A percentile compares a stretch with the other conserved stretches of the same genome.
These are phyloP conservation scores for Geotrichum bryndzae DNA, from an alignment of 1,139 yeast species.

Conservation along the genomic window DNA sequence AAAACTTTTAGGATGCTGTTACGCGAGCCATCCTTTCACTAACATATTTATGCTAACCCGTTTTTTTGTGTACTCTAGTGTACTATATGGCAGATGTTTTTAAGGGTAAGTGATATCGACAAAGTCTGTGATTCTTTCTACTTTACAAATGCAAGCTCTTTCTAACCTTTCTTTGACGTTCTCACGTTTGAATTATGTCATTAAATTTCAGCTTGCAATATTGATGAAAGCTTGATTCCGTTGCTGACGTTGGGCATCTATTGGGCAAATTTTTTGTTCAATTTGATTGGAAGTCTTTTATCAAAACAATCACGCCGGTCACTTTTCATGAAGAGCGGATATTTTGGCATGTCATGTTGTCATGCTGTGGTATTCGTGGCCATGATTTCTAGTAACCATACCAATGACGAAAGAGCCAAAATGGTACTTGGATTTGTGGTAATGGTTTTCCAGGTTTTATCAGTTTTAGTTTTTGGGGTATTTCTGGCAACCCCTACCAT, in stretches of 20 bases:
- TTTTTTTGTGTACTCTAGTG: constrained; percentile 42
- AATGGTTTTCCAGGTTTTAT: constrained; percentile 44
- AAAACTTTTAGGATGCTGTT: background rate
- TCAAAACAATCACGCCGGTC: constrained; percentile 41
- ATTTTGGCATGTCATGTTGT: constrained; percentile 38
- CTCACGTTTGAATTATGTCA: constrained; percentile 2
- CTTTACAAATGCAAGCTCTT: too few species aligned
- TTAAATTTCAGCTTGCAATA: constrained; percentile 22
- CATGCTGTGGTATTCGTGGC: constrained; percentile 37
- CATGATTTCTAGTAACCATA: constrained; percentile 20
- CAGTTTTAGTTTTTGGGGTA: constrained; percentile 47
- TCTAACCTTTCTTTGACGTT: background rate
- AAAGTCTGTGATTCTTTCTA: background rate
- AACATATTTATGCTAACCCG: constrained; percentile 31
- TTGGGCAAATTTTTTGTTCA: constrained; percentile 32
- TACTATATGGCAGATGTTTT: constrained; percentile 25
- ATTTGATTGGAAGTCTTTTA: constrained; percentile 40
- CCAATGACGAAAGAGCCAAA: constrained; percentile 15
- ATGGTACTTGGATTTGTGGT: constrained; percentile 38
- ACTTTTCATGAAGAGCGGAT: constrained; percentile 23
- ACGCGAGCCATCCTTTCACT: constrained; percentile 34
- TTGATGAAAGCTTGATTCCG: constrained; percentile 20
- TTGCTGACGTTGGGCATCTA: constrained; percentile 26
- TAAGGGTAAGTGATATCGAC: constrained; percentile 11
- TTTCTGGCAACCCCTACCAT: constrained; percentile 33